Base-by-base conservation (phyloP, 192 early-diverging fungal species). In the Gryganskiella cystojenkinii region DNA sequence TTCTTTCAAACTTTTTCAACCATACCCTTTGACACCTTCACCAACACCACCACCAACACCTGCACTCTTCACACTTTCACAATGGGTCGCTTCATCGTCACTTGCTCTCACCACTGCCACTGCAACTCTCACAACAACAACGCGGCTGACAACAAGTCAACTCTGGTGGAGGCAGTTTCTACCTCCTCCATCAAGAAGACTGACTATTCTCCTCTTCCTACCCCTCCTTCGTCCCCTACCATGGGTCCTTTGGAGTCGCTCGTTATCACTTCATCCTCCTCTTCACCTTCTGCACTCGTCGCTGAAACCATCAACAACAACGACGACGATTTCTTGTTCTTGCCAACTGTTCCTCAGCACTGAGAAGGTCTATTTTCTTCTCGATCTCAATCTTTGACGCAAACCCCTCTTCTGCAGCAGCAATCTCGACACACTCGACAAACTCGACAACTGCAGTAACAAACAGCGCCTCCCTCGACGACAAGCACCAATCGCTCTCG, bases 71-170 rank as follows among this genome's bases (percentile, higher is more conserved):
- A 35, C 37, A 40, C 34, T 34, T 58, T 24, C 14, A 55, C 59
- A 71, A 71, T 70, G 67, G 35, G 61, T 56, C 70, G 70, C 61
- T 71, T 71, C 61, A 71, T 64, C 34, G 70, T 71, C 33, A 71
- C 70, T 30, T 71, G 70, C 70, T 64, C 70, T 31, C 70, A 71
- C 54, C 70, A 71, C 70, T 71, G 70, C 61, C 70, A 71, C 61
- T 58, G 61, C 70, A 40, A 64, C 24, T 43, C 54, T 44, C 4
- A 20, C 40, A 33, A 45, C 35, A 17, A 34, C 52, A 24, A 22
- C 17, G 37, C 55, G 11, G 55, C 31, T 10, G 45, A 20, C 37
- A 14, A n/a, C n/a, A n/a, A n/a, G n/a, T n/a, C n/a, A n/a, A n/a
- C n/a, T n/a, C n/a, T n/a, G n/a, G n/a, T n/a, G n/a, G 27, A 49